A percentile compares a stretch with the other conserved stretches of the same genome.
Conservation (phyloP, 1,284 basidiomycete species). For the Leccinum idahoense region DNA sequence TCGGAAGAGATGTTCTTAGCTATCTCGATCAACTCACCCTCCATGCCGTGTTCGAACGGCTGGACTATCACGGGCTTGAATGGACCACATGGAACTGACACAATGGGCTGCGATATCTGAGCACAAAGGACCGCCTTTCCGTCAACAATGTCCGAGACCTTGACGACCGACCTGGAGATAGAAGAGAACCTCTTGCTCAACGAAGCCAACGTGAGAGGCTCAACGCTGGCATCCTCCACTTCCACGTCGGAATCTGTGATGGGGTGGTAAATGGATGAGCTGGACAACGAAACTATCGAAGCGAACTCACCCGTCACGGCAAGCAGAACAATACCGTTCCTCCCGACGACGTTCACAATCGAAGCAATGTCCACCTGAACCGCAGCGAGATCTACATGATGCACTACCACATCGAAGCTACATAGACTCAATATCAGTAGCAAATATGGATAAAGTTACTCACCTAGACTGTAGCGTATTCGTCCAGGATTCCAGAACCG, state of each 20-base stretch:
- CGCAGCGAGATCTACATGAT: slow-evolving; percentile 18
- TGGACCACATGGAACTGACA: slow-evolving; percentile 11
- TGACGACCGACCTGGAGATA: slow-evolving; percentile 9
- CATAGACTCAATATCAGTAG: neutral
- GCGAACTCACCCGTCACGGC: slow-evolving; percentile 16
- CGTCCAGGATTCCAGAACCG: slow-evolving; percentile 20
- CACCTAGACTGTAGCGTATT: slow-evolving; percentile 12
- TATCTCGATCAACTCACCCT: slow-evolving; percentile 24
- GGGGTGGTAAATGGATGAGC: neutral
- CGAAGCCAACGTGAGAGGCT: slow-evolving; percentile 10
- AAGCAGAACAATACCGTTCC: slow-evolving; percentile 18
- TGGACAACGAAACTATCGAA: too few species aligned
- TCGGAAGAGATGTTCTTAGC: slow-evolving; percentile 22
- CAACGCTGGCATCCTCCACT: slow-evolving; percentile 14
- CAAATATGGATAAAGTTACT: neutral
- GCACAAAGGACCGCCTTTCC: neutral
- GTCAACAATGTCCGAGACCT: neutral
- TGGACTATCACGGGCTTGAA: slow-evolving; percentile 25
- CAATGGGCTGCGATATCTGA: slow-evolving; percentile 12
- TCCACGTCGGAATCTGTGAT: slow-evolving; percentile 14
- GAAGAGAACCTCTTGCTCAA: slow-evolving; percentile 10
- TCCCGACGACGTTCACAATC: slow-evolving; percentile 21
- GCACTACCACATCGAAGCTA: slow-evolving; percentile 19
- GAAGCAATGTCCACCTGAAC: slow-evolving; percentile 18
- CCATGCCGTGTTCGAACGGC: slow-evolving; percentile 21